Evolutionary conservation across 2,329 filamentous ascomycete species (phyloP).

Genomic region (Arachnopeziza araneosa): DNA sequence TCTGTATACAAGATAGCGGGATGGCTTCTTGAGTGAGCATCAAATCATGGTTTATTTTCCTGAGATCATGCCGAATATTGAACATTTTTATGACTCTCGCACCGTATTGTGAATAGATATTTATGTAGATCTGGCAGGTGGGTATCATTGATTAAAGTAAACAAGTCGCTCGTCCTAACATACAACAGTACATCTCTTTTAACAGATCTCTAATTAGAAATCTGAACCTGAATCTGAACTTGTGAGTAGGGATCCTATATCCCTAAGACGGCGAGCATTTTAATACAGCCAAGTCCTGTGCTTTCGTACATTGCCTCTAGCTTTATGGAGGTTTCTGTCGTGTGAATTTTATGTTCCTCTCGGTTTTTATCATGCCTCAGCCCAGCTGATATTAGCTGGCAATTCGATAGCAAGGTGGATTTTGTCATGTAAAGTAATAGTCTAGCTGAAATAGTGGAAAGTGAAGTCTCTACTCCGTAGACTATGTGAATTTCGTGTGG

Average conservation of each 20-base stretch:
- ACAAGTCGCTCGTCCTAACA: background rate
- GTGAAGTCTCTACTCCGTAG: background rate
- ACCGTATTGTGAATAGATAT: background rate
- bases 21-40: background rate
- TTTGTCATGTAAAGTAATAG: background rate
- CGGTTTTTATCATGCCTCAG: background rate
- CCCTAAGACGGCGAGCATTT: background rate
- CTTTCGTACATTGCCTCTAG: background rate
- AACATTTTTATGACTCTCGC: background rate
- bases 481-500: constrained; percentile 87
- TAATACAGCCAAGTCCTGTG: background rate
- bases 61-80: background rate
- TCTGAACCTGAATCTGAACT: background rate
- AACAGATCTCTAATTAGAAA: background rate
- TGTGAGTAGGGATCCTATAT: background rate
- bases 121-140: background rate
- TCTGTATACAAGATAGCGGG: background rate
- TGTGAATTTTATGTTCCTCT: background rate
- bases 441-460: background rate
- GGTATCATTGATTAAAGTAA: background rate
- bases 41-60: background rate
- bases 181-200: background rate
- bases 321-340: background rate
- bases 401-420: background rate
- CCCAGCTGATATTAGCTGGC: background rate